These are phyloP conservation scores for Omphalotus guepiniiformis DNA, from an alignment of 768 basidiomycete genomes.

Conservation along the genomic window DNA sequence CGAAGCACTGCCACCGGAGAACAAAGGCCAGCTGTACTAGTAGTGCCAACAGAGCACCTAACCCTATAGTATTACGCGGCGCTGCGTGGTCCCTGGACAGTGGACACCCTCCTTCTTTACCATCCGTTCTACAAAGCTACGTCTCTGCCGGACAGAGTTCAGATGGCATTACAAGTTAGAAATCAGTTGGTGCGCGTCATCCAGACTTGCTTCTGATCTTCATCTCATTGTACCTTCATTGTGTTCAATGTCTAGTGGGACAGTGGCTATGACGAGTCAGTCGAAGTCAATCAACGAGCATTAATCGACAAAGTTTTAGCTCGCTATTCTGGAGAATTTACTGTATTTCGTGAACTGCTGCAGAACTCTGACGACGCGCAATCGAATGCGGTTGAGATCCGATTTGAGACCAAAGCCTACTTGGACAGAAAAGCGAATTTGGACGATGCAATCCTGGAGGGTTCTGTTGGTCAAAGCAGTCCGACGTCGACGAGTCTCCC, in stretches of 20 bases:
- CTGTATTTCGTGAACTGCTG: constrained; percentile 68
- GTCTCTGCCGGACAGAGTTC: background rate
- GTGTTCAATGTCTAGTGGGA: constrained; percentile 8
- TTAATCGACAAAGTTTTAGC: constrained; percentile 96
- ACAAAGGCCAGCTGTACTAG: no score
- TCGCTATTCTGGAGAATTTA: constrained; percentile 92
- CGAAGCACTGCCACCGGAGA: no score
- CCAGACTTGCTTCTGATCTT: background rate
- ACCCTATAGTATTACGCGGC: no score
- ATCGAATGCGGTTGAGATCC: constrained; percentile 71
- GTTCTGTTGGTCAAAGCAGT: no score
- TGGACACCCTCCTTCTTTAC: no score
- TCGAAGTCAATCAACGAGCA: constrained; percentile 73
- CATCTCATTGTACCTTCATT: background rate
- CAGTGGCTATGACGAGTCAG: constrained; percentile 8
- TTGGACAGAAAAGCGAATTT: constrained; percentile 26
- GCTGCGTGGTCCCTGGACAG: no score
- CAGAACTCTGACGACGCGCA: constrained; percentile 96
- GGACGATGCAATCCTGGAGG: no score
- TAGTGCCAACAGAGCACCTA: no score
- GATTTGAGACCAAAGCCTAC: constrained; percentile 63
- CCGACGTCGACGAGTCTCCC: constrained; percentile 33
- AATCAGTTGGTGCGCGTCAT: background rate
- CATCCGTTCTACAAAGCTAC: no score
- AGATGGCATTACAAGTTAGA: constrained; percentile 2